Evolutionary conservation across 1,139 yeast genomes (phyloP).

Genomic region (Saccharomycopsis hybrid): DNA sequence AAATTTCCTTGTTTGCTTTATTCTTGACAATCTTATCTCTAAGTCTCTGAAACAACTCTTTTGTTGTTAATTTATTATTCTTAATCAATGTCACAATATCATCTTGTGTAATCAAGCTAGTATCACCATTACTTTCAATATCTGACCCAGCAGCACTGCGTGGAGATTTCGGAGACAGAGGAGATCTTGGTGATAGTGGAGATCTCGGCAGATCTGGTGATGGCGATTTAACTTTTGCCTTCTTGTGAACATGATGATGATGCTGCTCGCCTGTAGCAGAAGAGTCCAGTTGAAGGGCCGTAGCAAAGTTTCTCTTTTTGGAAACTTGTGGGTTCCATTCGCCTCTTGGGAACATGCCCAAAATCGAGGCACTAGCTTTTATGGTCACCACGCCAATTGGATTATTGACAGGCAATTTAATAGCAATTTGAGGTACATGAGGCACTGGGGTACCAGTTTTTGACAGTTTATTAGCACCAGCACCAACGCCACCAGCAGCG

Average conservation of each 20-base stretch:
- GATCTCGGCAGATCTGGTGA: slow-evolving; percentile 7
- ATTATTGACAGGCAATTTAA: slow-evolving; percentile 40
- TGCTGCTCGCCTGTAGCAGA: too few relatives aligned
- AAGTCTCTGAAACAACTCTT: slow-evolving; percentile 13
- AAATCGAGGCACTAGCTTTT: slow-evolving; percentile 54
- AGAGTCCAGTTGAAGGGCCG: background rate
- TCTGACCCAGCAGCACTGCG: background rate
- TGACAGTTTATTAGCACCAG: slow-evolving; percentile 1
- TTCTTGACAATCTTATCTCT: slow-evolving; percentile 13
- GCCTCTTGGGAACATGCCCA: slow-evolving; percentile 68
- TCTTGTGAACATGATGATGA: background rate
- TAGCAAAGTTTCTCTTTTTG: slow-evolving; percentile 15
- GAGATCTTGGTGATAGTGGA: slow-evolving; percentile 1
- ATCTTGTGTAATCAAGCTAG: slow-evolving; percentile 11
- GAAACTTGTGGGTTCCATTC: slow-evolving; percentile 64
- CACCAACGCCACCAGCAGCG: slow-evolving; percentile 24
- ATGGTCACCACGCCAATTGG: slow-evolving; percentile 62
- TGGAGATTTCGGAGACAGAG: background rate
- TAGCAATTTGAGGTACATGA: slow-evolving; percentile 27
- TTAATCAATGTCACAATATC: slow-evolving; percentile 14
- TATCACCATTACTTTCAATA: slow-evolving; percentile 7
- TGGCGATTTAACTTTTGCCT: slow-evolving; percentile 6
- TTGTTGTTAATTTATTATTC: slow-evolving; percentile 15
- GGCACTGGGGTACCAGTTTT: slow-evolving; percentile 22
- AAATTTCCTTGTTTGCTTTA: slow-evolving; percentile 15